These are phyloP conservation scores for Bromus sterilis DNA, from an alignment of 176 grass and related monocot genomes.

Conservation along the genomic window DNA sequence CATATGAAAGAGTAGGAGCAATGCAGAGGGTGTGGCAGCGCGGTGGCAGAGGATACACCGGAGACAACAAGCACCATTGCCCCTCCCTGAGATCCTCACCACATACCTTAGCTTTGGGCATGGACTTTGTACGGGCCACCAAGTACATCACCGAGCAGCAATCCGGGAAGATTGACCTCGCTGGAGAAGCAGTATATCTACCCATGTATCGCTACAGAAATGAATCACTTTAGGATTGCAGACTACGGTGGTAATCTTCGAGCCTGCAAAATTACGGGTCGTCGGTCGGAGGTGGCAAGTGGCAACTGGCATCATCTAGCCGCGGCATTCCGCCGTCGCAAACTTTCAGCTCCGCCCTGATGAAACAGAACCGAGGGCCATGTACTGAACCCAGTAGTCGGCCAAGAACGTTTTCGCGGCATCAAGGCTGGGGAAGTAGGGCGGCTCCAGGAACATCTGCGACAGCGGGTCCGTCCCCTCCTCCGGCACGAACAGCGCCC, in stretches of 20 bases:
- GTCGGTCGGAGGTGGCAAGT: too few species aligned
- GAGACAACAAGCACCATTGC: too few species aligned
- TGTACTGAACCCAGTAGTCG: constrained; percentile 56
- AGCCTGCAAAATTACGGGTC: too few species aligned
- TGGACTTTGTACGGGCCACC: too few species aligned
- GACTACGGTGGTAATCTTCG: background rate
- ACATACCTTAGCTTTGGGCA: too few species aligned
- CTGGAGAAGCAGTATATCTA: background rate
- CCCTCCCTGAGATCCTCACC: too few species aligned
- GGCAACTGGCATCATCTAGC: background rate
- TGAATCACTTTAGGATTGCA: background rate
- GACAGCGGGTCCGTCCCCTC: constrained; percentile 52
- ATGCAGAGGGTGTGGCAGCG: too few species aligned
- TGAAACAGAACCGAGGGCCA: constrained; percentile 18
- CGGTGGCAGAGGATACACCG: too few species aligned
- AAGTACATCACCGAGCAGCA: too few species aligned
- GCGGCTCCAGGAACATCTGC: constrained; percentile 88
- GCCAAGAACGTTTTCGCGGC: constrained; percentile 90
- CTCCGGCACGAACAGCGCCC: constrained; percentile 47
- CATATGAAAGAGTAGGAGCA: too few species aligned
- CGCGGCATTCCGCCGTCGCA: background rate
- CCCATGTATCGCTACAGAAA: background rate
- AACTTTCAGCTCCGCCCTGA: constrained; percentile 8
- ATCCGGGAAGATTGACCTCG: too few species aligned
- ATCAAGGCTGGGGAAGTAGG: constrained; percentile 88